These are phyloP conservation scores for Nicotiana rustica DNA, from an alignment of 305 asterid species.

Conservation along the genomic window DNA sequence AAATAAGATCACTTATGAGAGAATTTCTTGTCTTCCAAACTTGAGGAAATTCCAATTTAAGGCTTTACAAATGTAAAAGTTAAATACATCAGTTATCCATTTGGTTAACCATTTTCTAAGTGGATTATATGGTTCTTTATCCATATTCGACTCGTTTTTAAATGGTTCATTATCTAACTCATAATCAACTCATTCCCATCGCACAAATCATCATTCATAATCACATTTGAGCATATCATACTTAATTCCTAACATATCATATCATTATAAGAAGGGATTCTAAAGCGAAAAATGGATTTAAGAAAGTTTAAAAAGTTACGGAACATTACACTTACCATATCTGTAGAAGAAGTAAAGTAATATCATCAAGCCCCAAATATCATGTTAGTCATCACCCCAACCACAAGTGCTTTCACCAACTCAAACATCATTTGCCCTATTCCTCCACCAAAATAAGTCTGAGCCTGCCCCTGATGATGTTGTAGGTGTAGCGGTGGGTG, in stretches of 20 bases:
- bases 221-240: neutral
- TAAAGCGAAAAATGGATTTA: neutral
- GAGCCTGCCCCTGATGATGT: neutral
- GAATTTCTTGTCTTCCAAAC: no score
- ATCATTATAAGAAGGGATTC: no score
- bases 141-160: no score
- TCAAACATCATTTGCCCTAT: slow-evolving; percentile 1
- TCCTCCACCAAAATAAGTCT: neutral
- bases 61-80: no score
- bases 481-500: neutral
- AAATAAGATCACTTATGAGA: no score
- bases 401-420: neutral
- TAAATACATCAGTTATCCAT: no score
- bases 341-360: no score
- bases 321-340: neutral
- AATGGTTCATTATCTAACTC: no score
- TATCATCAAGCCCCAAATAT: neutral
- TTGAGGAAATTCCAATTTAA: no score
- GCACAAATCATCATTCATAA: neutral
- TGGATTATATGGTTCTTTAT: no score
- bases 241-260: neutral
- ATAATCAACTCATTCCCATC: neutral
- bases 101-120: no score
- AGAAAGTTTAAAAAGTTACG: no score
- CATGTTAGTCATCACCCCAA: neutral